Base-by-base conservation (phyloP, 2,329 filamentous ascomycete genomes). In the Nothophaeocryptopus gaeumannii region DNA sequence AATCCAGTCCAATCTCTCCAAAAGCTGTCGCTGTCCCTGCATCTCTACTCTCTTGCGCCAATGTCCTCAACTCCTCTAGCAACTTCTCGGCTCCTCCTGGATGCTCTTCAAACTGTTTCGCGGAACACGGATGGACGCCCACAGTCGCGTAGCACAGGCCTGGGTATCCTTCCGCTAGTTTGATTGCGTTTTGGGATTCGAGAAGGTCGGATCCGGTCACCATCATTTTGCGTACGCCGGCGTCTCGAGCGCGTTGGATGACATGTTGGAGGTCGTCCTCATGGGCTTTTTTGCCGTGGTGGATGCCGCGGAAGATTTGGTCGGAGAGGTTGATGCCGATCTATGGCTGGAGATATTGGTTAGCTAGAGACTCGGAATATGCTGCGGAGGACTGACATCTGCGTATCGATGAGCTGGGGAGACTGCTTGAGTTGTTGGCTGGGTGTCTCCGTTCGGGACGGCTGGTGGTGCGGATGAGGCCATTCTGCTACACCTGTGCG, bases 261-360 rank as follows among this genome's bases (percentile, higher is more conserved):
- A 99, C 88, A 57, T 83, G 85, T 26, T 77, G 69, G 12, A 92
- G 79, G 66, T 95, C 89, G 62, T 88, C 78, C 9, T 84, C 80
- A 62, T 95, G 89, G 20, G 76, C 76, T 64, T 88, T 78, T 54
- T 84, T 90, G 63, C 88, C 89, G 65, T 95, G 85, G 66, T 97
- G 95, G 36, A 81, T 72, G 43, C 93, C 93, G 39, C 82, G 81
- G 70, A 92, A 99, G 52, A 96, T 89, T 45, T 88, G 88, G 65
- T 99, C 93, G 45, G 91, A 88, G 47, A 99, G 80, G 70, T 99
- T 99, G 77, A 99, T 96, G 50, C 92, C 93, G 64, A 99, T 81
- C 81, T 86, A 60, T 50, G 13, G 35, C 51, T 54, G 45, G 36
- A 26, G 36, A 26, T 14, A 16, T 41, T n/a, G 14, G 37, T 53